Conservation (phyloP, 2,329 filamentous ascomycete genomes). For the Talaromyces sp. region DNA sequence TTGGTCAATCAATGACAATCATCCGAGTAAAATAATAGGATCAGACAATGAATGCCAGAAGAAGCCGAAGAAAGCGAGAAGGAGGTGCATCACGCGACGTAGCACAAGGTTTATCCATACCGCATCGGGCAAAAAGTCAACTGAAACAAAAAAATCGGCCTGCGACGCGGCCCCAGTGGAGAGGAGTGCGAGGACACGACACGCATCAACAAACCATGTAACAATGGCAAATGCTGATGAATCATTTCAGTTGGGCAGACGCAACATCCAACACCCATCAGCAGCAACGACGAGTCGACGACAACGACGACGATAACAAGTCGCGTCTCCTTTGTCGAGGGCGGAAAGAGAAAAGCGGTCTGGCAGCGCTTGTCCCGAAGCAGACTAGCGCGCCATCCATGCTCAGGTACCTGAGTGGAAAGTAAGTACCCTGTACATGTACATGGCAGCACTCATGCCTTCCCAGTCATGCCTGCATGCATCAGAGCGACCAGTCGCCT, state of each 20-base stretch:
- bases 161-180: not conserved
- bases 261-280: not conserved
- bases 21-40: no score
- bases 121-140: not conserved
- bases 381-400: constrained; percentile 2
- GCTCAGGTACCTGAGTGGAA: constrained; percentile 1
- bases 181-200: not conserved
- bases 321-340: not conserved
- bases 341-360: constrained; percentile 8
- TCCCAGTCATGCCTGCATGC: not conserved
- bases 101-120: not conserved
- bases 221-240: not conserved
- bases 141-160: not conserved
- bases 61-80: not conserved
- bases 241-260: not conserved
- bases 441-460: no score
- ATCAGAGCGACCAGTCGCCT: not conserved
- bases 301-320: no score
- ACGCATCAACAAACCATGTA: not conserved
- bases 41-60: not conserved
- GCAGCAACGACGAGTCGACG: not conserved
- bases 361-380: constrained; percentile 5
- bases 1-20: no score
- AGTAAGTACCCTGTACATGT: no score
- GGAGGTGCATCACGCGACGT: not conserved